phyloP scores from a whole-genome alignment of 805 yeast genomes.

The Candida pseudoglaebosa region DNA sequence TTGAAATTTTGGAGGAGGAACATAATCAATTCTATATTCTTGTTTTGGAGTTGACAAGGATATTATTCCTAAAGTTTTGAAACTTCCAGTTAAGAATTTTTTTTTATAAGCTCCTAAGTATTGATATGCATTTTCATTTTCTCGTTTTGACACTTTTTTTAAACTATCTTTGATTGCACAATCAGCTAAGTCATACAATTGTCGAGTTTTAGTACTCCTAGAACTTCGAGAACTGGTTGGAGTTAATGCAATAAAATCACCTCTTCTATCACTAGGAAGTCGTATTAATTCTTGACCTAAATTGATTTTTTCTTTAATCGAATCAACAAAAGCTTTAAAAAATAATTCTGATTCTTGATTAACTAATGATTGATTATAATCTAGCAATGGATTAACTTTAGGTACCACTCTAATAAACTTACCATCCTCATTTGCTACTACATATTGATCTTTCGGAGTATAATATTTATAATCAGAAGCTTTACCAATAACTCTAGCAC shows the following conservation, averaged over 20 bases:
- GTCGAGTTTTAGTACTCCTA: conserved; percentile 22
- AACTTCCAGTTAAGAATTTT: conserved; percentile 29
- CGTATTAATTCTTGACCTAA: conserved; percentile 17
- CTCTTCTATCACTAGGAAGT: conserved; percentile 9
- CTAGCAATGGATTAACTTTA: conserved; percentile 16
- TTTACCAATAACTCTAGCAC: conserved; percentile 38
- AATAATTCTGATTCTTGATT: conserved; percentile 20
- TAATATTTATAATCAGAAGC: conserved; percentile 31
- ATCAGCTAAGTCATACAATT: conserved; percentile 26
- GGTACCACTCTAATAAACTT: conserved; percentile 37
- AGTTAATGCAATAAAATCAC: conserved; percentile 8
- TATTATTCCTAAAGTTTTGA: conserved; percentile 27
- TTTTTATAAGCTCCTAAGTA: conserved; percentile 29
- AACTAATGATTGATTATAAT: conserved; percentile 11
- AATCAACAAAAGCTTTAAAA: conserved; percentile 32
- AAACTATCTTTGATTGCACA: conserved; percentile 15
- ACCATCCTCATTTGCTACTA: conserved; percentile 31
- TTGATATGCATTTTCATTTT: conserved; percentile 25
- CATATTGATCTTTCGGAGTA: conserved; percentile 26
- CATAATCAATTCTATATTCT: conserved; percentile 24
- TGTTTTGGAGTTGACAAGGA: conserved; percentile 34
- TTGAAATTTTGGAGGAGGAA: conserved; percentile 29
- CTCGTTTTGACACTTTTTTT: conserved; percentile 12
- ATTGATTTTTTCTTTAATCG: conserved; percentile 25
- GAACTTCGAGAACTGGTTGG: conserved; percentile 20